These are phyloP conservation scores for Sideroxylon spinosum DNA, from an alignment of 179 eudicot species.

Conservation along the genomic window DNA sequence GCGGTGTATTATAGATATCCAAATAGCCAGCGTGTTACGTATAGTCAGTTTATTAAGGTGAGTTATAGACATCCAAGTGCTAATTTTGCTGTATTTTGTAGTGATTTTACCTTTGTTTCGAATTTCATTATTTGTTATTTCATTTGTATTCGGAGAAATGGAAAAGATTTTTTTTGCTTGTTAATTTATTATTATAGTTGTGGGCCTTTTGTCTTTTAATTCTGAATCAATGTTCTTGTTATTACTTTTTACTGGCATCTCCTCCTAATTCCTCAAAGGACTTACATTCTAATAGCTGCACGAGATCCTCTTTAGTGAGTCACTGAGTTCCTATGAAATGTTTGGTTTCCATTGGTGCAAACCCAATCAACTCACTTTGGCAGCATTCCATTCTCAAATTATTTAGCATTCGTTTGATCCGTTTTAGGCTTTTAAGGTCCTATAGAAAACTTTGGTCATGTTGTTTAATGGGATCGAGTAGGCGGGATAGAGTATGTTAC, in stretches of 20 bases:
- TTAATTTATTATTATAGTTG: background rate
- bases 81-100: background rate
- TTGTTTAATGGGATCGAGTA: too few species aligned
- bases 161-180: background rate
- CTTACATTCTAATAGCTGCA: too few species aligned
- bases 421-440: background rate
- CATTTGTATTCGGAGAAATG: background rate
- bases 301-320: too few species aligned
- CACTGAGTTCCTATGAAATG: too few species aligned
- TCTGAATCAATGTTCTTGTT: background rate
- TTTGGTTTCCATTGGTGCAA: too few species aligned
- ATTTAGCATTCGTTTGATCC: background rate
- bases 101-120: background rate
- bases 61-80: constrained; percentile 15
- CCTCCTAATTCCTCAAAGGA: too few species aligned
- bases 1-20: constrained; percentile 95
- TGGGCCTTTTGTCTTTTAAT: background rate
- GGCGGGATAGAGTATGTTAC: too few species aligned
- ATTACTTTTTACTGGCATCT: background rate
- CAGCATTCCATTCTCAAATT: background rate
- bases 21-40: constrained; percentile 91
- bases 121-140: background rate
- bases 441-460: too few species aligned
- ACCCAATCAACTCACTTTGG: background rate
- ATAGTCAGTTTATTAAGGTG: constrained; percentile 92